Base-by-base conservation (phyloP, 202 grass and related monocot species). In the Cymbopogon flexuosus region DNA sequence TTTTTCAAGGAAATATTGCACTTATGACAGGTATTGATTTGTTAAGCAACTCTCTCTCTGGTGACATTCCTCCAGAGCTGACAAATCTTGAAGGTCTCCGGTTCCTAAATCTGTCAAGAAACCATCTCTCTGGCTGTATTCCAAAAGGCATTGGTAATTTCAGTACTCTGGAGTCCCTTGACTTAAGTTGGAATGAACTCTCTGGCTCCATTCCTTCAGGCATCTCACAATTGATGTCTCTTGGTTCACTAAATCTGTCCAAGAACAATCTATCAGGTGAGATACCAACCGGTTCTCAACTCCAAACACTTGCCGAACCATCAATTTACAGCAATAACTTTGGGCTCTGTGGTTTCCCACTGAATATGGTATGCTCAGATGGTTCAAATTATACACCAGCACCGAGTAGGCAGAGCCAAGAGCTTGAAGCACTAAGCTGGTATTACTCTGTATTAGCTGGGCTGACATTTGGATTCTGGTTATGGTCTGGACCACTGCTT, bases 141-240 rank as follows among this genome's bases (percentile, higher is more conserved):
- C 86, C 54, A 7, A 16, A 42, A 13, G 65, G 43, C 11, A 79
- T 80, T 31, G 68, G 61, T 0, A 63, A 77, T 10, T 24, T 1
- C n/a, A n/a, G n/a, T n/a, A n/a, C n/a, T n/a, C n/a, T 92, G 22
- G 75, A 89, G 71, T 57, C 43, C 6, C 36, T 86, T 8, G 57
- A 89, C 33, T 16, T 83, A 36, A 88, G 82, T 7, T 45, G 4
- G 3, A 89, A 85, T 24, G 13, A 56, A 21, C 36, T 87, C 3
- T 54, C 16, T 33, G 43, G 57, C 1, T 12, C 27, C 2, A 84
- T 72, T 81, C 76, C 80, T 60, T 24, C 2, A 65, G 70, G 80
- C 23, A 69, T 89, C 57, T 77, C 42, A 8, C 5, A 29, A 4
- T 45, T 83, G 64, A 68, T 65, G 5, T 79, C 22, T 29, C 67